Base-by-base conservation (phyloP, 1,284 basidiomycete species). In the Papiliotrema flavescens region DNA sequence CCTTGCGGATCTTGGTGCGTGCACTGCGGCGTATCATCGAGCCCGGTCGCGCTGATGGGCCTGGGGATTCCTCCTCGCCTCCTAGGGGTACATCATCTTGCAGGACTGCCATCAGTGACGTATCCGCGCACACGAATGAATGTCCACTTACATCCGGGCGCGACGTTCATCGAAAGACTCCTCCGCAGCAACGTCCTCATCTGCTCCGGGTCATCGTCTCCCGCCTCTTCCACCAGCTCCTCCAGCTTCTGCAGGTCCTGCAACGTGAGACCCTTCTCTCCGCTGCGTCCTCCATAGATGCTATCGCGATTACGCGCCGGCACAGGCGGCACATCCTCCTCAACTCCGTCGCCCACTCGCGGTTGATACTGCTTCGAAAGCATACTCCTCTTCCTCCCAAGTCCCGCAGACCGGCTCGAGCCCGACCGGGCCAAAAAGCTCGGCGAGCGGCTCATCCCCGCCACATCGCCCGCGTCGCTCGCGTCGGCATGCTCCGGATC, bases 1-100 rank as follows among this genome's bases (percentile, higher is more conserved):
- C 80, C 78, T 97, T 98, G 53, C 95, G 85, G 67, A 97, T 96
- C 80, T 93, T 94, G 2, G 95, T 98, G 20, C 94, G 85, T 8
- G 91, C 92, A 13, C 91, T 85, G 44, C 95, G 86, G 28, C 92
- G 89, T 14, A 98, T 81, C 65, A 94, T 92, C 72, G 88, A 74
- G 14, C 89, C 89, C 1, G 90, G 90, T 45, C 86, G 85, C 34
- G 89, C 90, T 5, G 93, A 84, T 56, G 96, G 88, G 65, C 96
- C 88, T 24, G 93, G 94, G 23, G 84, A 82, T 75, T 97, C 92
- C 2, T 44, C 56, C 15, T 64, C 65, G 20, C 57, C 68, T n/a
- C 60, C 61, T 44, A 54, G 55, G 4, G 63, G 52, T 20, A 68
- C 53, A 41, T 67, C 62, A 49, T 73, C 71, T 54, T 67, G 67